Evolutionary conservation across 129 eudicot genomes (phyloP), one percentile per base, ranked within the genome.

Genomic region (Flaveria linearis): DNA sequence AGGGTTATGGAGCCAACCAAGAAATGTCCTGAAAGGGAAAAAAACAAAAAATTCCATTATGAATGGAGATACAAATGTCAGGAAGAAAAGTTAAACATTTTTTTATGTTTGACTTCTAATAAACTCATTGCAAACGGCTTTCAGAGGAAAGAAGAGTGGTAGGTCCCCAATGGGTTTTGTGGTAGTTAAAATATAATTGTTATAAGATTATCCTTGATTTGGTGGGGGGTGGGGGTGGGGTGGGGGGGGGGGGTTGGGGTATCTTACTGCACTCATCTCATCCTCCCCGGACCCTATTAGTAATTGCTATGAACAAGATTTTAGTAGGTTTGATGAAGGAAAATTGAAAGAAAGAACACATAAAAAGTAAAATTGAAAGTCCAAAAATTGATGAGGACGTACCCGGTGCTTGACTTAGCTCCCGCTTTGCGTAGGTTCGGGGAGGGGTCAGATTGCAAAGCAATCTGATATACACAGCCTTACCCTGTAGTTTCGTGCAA

Each of bases 1-100:
- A 63, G 50, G 76, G 83, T 71, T 66, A 80, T 71, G 97, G 97
- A 91, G 78, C 90, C 89, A 86, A 83, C 84, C 73, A 80, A 20
- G 72, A 28, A 33, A 84, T 82, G 86, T 61, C 82, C 76, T 51
- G 28, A 56, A 73, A 18, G 33, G 56, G 41, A 25, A 58, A n/a
- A 41, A 63, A 53, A 77, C 62, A 67, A 5, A 76, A 61, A 68
- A 76, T 78, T 75, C 75, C 87, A 77, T 64, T 64, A 69, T 73
- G 33, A 74, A 52, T 68, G 80, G 72, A 80, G 79, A 52, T 66
- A 73, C 46, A 80, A 33, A 73, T 73, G 79, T 67, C 16, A 7
- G 52, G 43, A 10, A 1, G 28, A 66, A 67, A 80, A 80, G 73
- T 23, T 65, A 65, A 64, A 51, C 16, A 16, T 68, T 73, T 11